A percentile compares a stretch with the other conserved stretches of the same genome.
Conservation (phyloP, 805 yeast genomes). For the Kluyveromyces lactis region DNA sequence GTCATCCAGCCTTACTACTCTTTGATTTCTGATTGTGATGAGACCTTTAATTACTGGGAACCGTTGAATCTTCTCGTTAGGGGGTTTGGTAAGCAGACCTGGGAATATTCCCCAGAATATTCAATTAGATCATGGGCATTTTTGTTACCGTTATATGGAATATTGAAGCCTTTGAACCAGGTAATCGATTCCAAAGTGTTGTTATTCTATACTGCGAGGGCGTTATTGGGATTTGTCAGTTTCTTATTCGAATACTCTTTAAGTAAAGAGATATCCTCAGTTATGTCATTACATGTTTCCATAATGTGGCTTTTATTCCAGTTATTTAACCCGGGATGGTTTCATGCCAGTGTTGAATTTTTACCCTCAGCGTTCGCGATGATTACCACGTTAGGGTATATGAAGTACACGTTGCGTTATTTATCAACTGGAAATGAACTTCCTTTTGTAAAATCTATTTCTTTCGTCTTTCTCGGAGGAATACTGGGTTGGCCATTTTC, state of each 20-base stretch:
- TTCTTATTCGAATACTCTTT: conserved; percentile 38
- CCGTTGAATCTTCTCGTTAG: conserved; percentile 73
- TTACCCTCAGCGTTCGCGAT: conserved; percentile 78
- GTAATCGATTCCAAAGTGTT: conserved; percentile 20
- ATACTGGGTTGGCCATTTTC: conserved; percentile 90
- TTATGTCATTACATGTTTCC: conserved; percentile 32
- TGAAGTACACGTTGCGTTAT: conserved; percentile 23
- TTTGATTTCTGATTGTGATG: conserved; percentile 88
- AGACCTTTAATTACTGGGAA: conserved; percentile 89
- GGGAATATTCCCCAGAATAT: conserved; percentile 91
- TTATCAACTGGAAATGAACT: conserved; percentile 16
- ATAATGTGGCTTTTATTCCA: conserved; percentile 57
- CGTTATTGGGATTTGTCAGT: conserved; percentile 19
- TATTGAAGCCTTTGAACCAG: conserved; percentile 19
- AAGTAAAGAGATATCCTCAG: conserved; percentile 15
- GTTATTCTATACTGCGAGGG: conserved; percentile 22
- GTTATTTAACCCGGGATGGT: conserved; percentile 68
- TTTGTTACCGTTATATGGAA: conserved; percentile 37
- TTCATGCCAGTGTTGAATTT: conserved; percentile 80
- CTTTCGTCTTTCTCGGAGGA: conserved; percentile 47
- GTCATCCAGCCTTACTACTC: conserved; percentile 35
- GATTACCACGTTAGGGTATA: conserved; percentile 32
- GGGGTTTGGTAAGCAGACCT: conserved; percentile 86
- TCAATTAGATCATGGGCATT: conserved; percentile 85
- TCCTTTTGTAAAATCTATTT: conserved; percentile 21